Evolutionary conservation across 805 yeast species (phyloP).

Genomic region (Candida tibetensis): DNA sequence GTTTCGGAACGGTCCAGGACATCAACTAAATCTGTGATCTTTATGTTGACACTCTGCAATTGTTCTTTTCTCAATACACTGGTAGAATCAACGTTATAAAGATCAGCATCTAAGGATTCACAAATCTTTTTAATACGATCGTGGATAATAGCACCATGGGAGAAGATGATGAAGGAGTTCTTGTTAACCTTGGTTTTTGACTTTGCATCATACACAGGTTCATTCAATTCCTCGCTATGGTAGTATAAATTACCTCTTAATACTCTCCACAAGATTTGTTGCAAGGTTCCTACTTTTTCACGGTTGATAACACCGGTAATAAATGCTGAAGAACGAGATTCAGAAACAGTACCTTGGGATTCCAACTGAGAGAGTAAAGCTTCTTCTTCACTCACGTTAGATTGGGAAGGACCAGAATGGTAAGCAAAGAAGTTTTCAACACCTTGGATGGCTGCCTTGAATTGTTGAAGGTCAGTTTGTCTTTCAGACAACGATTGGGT

Average conservation of each 20-base stretch:
- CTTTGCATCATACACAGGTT: slow-evolving; percentile 62
- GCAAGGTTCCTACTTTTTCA: slow-evolving; percentile 64
- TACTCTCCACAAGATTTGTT: slow-evolving; percentile 87
- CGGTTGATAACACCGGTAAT: slow-evolving; percentile 83
- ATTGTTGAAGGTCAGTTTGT: slow-evolving; percentile 67
- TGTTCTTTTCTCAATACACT: slow-evolving; percentile 29
- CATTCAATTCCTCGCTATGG: slow-evolving; percentile 68
- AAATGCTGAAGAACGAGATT: slow-evolving; percentile 35
- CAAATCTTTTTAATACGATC: slow-evolving; percentile 76
- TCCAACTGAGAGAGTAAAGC: slow-evolving; percentile 39
- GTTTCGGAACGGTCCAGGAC: slow-evolving; percentile 48
- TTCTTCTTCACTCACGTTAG: slow-evolving; percentile 24
- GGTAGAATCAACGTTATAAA: slow-evolving; percentile 55
- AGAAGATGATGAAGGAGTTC: slow-evolving; percentile 81
- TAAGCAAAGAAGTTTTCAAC: slow-evolving; percentile 33
- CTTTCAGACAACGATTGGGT: slow-evolving; percentile 59
- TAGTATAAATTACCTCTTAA: slow-evolving; percentile 88
- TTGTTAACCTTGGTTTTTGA: slow-evolving; percentile 60
- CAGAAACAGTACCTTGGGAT: slow-evolving; percentile 25
- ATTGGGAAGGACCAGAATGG: slow-evolving; percentile 18
- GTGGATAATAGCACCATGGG: slow-evolving; percentile 80
- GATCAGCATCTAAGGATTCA: slow-evolving; percentile 83
- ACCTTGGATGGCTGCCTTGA: slow-evolving; percentile 49
- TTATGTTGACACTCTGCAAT: slow-evolving; percentile 23
- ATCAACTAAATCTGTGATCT: slow-evolving; percentile 32